Percentiles rank a stretch among this genome's conserved stretches.
phyloP scores from a whole-genome alignment of 805 yeast genomes.

The Maudiozyma serrabonitensis region DNA sequence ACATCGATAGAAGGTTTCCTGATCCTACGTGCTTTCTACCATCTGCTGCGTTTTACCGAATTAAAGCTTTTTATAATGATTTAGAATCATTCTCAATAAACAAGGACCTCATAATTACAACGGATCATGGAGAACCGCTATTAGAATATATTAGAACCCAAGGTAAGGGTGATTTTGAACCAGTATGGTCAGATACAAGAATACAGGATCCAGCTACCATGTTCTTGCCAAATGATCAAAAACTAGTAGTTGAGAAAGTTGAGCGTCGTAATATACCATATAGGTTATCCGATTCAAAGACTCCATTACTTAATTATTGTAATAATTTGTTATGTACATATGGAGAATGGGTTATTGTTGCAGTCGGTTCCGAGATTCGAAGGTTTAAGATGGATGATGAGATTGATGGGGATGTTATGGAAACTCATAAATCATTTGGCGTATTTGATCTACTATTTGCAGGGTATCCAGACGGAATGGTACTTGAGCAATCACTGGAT shows the following conservation, averaged over 20 bases:
- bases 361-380: slow-evolving; percentile 4
- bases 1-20: not conserved
- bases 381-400: slow-evolving; percentile 6
- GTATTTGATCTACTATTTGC: not conserved
- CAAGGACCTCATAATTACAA: not conserved
- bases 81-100: slow-evolving; percentile 2
- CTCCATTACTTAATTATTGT: not conserved
- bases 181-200: slow-evolving; percentile 14
- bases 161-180: slow-evolving; percentile 13
- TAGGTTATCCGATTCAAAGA: not conserved
- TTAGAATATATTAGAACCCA: slow-evolving; percentile 2
- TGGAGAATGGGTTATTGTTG: slow-evolving; percentile 8
- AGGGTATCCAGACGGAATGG: not conserved
- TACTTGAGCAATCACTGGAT: not conserved
- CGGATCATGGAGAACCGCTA: slow-evolving; percentile 7
- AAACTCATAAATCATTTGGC: not conserved
- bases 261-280: not conserved
- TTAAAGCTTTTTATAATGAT: slow-evolving; percentile 5
- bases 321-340: slow-evolving; percentile 10
- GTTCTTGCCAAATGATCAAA: slow-evolving; percentile 15
- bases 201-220: slow-evolving; percentile 15
- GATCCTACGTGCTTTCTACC: not conserved
- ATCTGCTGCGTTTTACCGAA: slow-evolving; percentile 1
- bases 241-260: slow-evolving; percentile 10
- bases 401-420: not conserved